phyloP scores from a whole-genome alignment of 1,139 yeast genomes.

The Debaryomyces psychrophilus region DNA sequence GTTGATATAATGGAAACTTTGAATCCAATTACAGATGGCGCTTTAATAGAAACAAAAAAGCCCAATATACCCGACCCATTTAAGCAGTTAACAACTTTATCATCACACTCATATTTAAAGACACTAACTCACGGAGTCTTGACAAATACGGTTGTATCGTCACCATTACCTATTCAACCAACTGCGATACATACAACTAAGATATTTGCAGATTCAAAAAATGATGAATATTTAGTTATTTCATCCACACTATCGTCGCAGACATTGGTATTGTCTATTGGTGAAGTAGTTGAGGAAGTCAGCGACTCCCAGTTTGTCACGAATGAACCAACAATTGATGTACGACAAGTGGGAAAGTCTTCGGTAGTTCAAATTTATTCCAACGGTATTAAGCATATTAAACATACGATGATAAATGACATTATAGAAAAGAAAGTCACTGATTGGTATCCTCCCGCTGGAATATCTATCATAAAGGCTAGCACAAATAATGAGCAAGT shows the following conservation, averaged over 20 bases:
- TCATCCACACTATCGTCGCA: slow-evolving; percentile 59
- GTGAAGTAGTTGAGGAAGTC: slow-evolving; percentile 80
- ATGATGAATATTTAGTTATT: slow-evolving; percentile 68
- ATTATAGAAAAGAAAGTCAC: slow-evolving; percentile 33
- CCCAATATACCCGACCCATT: slow-evolving; percentile 40
- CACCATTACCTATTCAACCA: slow-evolving; percentile 71
- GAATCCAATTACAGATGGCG: slow-evolving; percentile 60
- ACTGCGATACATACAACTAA: slow-evolving; percentile 64
- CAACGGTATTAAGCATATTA: slow-evolving; percentile 71
- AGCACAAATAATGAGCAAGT: slow-evolving; percentile 70
- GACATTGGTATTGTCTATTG: slow-evolving; percentile 75
- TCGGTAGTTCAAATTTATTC: slow-evolving; percentile 75
- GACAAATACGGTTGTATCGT: slow-evolving; percentile 64
- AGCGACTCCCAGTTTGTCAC: slow-evolving; percentile 62
- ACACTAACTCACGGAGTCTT: slow-evolving; percentile 62
- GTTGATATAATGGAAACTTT: slow-evolving; percentile 57
- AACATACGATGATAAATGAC: slow-evolving; percentile 25
- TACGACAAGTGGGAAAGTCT: slow-evolving; percentile 66
- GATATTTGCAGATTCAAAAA: slow-evolving; percentile 42
- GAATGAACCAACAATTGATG: slow-evolving; percentile 64
- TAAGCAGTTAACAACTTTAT: slow-evolving; percentile 35
- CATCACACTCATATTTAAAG: slow-evolving; percentile 49
- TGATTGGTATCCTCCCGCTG: slow-evolving; percentile 88
- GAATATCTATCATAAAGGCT: slow-evolving; percentile 62
- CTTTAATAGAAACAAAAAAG: slow-evolving; percentile 38